A percentile compares a stretch with the other conserved stretches of the same genome.
Conservation (phyloP, 2,329 filamentous ascomycete species). For the Cladosporium sp. region DNA sequence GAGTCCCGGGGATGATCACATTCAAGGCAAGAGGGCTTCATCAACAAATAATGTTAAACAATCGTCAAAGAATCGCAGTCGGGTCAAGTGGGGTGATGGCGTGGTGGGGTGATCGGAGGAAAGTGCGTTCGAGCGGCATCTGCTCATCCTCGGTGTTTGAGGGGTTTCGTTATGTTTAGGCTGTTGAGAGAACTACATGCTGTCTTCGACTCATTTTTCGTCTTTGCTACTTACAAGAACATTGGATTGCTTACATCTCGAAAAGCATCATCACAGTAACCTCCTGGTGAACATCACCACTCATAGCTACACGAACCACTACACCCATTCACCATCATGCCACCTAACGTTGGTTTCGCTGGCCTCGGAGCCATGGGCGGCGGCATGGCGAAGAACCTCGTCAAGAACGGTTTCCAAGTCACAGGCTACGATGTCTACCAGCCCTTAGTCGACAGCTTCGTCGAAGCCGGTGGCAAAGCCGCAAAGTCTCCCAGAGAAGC, state of each 20-base stretch:
- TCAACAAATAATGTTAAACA: too few species aligned
- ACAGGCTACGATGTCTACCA: slow-evolving; percentile 69
- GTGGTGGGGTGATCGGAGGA: too few species aligned
- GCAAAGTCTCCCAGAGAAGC: slow-evolving; percentile 59
- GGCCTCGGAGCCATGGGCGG: slow-evolving; percentile 80
- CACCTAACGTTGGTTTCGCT: slow-evolving; percentile 48
- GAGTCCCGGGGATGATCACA: too few species aligned
- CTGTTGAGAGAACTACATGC: not conserved
- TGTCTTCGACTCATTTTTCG: too few species aligned
- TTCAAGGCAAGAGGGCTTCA: too few species aligned
- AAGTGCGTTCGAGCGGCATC: slow-evolving; percentile 1
- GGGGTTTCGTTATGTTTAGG: slow-evolving; percentile 1
- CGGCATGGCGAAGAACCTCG: slow-evolving; percentile 72
- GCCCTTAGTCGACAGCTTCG: slow-evolving; percentile 63
- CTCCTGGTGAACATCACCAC: too few species aligned
- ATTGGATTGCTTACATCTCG: too few species aligned
- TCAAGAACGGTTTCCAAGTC: slow-evolving; percentile 63
- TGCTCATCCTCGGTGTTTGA: slow-evolving; percentile 2
- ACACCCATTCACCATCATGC: not conserved
- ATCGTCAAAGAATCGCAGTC: too few species aligned
- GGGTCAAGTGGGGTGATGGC: too few species aligned
- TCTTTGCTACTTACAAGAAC: too few species aligned
- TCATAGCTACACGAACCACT: not conserved
- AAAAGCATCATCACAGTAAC: too few species aligned
- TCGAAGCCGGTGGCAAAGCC: slow-evolving; percentile 56